phyloP scores from a whole-genome alignment of 768 basidiomycete species.

The Rickenella mellea region DNA sequence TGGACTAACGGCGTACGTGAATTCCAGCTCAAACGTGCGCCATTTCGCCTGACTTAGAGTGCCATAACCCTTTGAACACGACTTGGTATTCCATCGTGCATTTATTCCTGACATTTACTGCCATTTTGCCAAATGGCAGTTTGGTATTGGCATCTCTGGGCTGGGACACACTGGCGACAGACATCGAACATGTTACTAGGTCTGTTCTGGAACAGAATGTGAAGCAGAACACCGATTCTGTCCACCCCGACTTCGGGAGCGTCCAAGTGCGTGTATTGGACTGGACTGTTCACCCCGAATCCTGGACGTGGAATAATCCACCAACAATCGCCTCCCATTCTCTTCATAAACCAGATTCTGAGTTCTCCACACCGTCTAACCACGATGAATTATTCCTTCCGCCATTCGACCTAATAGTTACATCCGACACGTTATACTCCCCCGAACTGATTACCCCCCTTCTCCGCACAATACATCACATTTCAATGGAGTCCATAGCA shows the following conservation, averaged over 20 bases:
- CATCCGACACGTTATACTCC: constrained; percentile 77
- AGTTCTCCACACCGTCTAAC: not conserved
- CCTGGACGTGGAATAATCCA: constrained; percentile 47
- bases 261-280: constrained; percentile 61
- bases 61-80: not conserved
- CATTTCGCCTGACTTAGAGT: not conserved
- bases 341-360: constrained; percentile 4
- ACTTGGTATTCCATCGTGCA: not conserved
- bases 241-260: constrained; percentile 27
- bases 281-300: constrained; percentile 49
- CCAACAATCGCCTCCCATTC: constrained; percentile 22
- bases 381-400: constrained; percentile 25
- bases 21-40: no score
- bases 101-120: not conserved
- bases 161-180: constrained; percentile 72
- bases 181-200: constrained; percentile 52
- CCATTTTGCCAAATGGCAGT: constrained; percentile 20
- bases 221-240: constrained; percentile 28
- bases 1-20: constrained; percentile 63
- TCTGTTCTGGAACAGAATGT: constrained; percentile 60
- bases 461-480: constrained; percentile 51
- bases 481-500: constrained; percentile 25
- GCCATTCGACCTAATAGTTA: constrained; percentile 69
- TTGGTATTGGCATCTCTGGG: constrained; percentile 60
- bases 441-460: constrained; percentile 55